These are phyloP conservation scores for Cardamine resedifolia DNA, from an alignment of 345 rosid species.

Conservation along the genomic window DNA sequence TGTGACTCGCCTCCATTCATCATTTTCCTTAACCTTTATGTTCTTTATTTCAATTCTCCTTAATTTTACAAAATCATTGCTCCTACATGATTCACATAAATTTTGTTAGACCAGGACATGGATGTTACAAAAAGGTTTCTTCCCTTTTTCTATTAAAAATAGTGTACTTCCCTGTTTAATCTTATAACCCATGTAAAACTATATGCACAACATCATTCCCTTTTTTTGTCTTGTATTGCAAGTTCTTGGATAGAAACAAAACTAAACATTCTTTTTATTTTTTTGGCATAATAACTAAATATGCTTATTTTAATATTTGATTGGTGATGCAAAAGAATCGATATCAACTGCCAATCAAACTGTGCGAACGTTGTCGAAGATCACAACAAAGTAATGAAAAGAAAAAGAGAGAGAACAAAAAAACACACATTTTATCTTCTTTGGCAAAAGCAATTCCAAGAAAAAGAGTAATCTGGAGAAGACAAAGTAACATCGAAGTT, in stretches of 20 bases:
- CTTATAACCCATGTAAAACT: conserved; percentile 22
- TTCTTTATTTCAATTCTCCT: no score
- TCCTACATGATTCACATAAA: no score
- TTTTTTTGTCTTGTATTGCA: conserved; percentile 29
- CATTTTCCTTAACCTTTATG: no score
- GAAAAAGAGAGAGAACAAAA: no score
- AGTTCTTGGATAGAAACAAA: conserved; percentile 36
- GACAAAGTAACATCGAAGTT: conserved; percentile 30
- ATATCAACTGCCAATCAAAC: conserved; percentile 37
- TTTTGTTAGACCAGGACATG: no score
- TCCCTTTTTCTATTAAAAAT: neutral
- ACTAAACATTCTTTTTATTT: conserved; percentile 30
- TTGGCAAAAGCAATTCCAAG: conserved; percentile 25
- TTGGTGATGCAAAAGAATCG: conserved; percentile 34
- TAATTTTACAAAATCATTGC: no score
- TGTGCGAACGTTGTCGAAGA: conserved; percentile 26
- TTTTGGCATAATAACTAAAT: conserved; percentile 27
- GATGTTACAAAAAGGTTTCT: neutral
- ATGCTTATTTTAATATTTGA: conserved; percentile 31
- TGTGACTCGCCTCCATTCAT: no score
- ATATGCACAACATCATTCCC: conserved; percentile 10
- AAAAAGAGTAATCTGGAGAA: conserved; percentile 23
- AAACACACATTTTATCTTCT: neutral
- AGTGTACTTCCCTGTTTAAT: neutral
- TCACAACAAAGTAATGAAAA: conserved; percentile 25